These are phyloP conservation scores for Fragaria iinumae DNA, from an alignment of 306 rosid genomes.

Conservation along the genomic window DNA sequence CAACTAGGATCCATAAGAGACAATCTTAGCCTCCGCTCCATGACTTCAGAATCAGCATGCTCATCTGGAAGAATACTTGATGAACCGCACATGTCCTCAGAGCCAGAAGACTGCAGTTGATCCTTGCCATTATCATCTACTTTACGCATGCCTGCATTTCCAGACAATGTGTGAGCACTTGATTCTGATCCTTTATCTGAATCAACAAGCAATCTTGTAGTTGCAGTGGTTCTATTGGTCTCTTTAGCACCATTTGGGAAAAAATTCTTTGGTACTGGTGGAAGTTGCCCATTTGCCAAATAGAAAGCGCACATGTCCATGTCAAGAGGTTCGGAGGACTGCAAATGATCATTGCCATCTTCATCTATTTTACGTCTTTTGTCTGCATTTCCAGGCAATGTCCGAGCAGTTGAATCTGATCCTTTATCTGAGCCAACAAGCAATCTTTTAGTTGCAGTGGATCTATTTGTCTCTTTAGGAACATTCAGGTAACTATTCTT, in stretches of 20 bases:
- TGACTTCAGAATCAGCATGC: conserved; percentile 64
- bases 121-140: conserved; percentile 57
- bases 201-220: conserved; percentile 39
- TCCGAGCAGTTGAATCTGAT: conserved; percentile 53
- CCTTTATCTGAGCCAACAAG: conserved; percentile 53
- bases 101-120: conserved; percentile 57
- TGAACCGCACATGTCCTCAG: conserved; percentile 53
- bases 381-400: conserved; percentile 60
- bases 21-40: conserved; percentile 47
- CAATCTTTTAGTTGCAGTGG: conserved; percentile 42
- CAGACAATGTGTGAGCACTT: conserved; percentile 68
- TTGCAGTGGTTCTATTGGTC: conserved; percentile 42
- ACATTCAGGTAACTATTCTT: conserved; percentile 58
- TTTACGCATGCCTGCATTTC: conserved; percentile 49
- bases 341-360: conserved; percentile 56
- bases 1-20: conserved; percentile 43
- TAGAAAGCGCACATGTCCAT: conserved; percentile 13
- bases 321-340: conserved; percentile 36
- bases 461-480: conserved; percentile 54
- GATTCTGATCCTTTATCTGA: conserved; percentile 58
- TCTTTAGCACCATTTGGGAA: conserved; percentile 61
- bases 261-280: conserved; percentile 60
- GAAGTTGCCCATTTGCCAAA: conserved; percentile 78
- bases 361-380: conserved; percentile 43
- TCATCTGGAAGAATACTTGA: conserved; percentile 56